Conservation (phyloP, 1,284 basidiomycete species). For the Leucoagaricus sp. region DNA sequence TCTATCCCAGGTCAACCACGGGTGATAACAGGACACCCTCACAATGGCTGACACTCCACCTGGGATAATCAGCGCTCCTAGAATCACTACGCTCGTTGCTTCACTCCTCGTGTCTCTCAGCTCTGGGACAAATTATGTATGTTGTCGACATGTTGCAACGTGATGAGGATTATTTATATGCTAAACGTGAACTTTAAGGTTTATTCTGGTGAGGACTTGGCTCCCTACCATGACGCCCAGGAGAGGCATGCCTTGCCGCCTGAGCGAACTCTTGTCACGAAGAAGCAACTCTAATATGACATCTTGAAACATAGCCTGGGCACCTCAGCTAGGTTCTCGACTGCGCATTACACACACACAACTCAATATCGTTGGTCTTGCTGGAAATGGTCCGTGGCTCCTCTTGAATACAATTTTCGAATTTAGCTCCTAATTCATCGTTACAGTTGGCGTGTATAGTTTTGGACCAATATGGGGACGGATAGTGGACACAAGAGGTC, state of each 20-base stretch:
- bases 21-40: neutral
- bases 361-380: conserved; percentile 72
- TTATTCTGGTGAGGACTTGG: conserved; percentile 46
- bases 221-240: neutral
- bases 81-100: conserved; percentile 49
- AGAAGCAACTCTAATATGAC: neutral
- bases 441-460: conserved; percentile 58
- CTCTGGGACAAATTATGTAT: conserved; percentile 75
- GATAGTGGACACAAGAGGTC: conserved; percentile 66
- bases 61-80: conserved; percentile 39
- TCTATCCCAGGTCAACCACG: neutral
- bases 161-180: neutral
- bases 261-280: neutral
- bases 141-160: conserved; percentile 15
- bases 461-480: conserved; percentile 71
- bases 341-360: conserved; percentile 76
- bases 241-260: neutral
- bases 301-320: conserved; percentile 58
- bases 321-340: conserved; percentile 73
- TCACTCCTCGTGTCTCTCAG: conserved; percentile 58
- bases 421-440: conserved; percentile 1
- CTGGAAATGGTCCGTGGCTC: conserved; percentile 62
- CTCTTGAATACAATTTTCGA: conserved; percentile 28
- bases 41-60: conserved; percentile 21
- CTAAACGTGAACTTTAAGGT: conserved; percentile 31